These are phyloP conservation scores for Colletotrichum sp. DNA, from an alignment of 2,329 filamentous ascomycete species.

Conservation along the genomic window DNA sequence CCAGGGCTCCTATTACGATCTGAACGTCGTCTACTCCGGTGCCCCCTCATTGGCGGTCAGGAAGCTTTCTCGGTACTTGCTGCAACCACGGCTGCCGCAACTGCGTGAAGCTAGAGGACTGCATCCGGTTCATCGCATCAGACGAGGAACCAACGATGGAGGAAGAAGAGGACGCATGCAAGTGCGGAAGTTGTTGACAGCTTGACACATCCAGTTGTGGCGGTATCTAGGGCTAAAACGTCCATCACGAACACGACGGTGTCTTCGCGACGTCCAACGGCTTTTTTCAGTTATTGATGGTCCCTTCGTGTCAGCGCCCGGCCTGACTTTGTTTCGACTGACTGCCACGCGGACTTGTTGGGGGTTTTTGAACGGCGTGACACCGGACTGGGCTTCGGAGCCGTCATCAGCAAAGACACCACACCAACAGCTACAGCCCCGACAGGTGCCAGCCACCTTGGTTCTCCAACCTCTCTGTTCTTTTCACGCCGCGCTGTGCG, in stretches of 20 bases:
- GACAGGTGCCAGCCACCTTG: slow-evolving; percentile 5
- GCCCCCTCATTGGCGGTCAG: background rate
- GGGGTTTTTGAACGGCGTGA: background rate
- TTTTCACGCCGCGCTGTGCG: background rate
- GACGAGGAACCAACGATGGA: background rate
- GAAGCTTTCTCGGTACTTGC: background rate
- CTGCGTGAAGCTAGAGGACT: background rate
- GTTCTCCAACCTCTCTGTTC: background rate
- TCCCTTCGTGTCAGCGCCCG: background rate
- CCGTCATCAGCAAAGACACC: background rate
- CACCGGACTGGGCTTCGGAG: background rate
- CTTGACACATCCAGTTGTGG: background rate
- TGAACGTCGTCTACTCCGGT: background rate
- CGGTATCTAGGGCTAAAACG: background rate
- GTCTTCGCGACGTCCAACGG: background rate
- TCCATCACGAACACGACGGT: background rate
- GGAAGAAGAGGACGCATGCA: background rate
- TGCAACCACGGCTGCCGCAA: background rate
- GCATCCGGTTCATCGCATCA: background rate
- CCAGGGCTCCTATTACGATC: background rate
- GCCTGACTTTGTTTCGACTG: background rate
- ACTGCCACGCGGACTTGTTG: background rate
- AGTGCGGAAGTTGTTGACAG: background rate
- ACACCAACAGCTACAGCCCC: background rate
- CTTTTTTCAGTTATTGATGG: background rate